Evolutionary conservation across 129 eudicot genomes (phyloP), one percentile per base, ranked within the genome.

Genomic region (Rutidosis leptorrhynchoides): DNA sequence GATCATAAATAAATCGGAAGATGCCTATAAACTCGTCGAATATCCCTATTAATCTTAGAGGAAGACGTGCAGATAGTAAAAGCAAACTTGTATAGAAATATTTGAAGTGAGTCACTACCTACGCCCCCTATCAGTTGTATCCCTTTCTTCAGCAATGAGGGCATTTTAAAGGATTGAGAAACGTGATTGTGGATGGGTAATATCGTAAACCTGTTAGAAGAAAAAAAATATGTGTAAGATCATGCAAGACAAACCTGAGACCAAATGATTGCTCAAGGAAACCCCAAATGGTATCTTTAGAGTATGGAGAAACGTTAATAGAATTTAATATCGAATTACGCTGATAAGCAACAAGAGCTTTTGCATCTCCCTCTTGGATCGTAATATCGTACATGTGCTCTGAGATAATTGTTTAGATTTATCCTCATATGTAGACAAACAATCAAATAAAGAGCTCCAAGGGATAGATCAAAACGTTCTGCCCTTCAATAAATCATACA

Each of bases 321-420:
- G 86, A 86, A 65, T 90, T 66, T 25, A 85, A 78, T 49, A 89
- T 93, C 15, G 95, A 72, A 78, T 81, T 79, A 24, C 95, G 90
- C 46, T 22, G 68, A 78, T 92, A 92, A 14, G 98, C 96, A 74
- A 88, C 95, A 49, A 92, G 88, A 42, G 94, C 94, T 83, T 85
- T 88, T 28, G 96, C 90, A 82, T 92, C 98, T 24, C 98, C 98
- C 62, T 92, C 98, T 80, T 87, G 96, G 78, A 88, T 79, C 71
- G 98, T 75, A 92, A 81, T 37, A 80, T 29, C 6, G 89, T 76
- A 29, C 95, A 85, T 29, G 96, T 68, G 49, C 57, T 83, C 68
- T 88, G 95, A 78, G 79, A 67, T 52, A 85, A 75, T 77, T 85
- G 89, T 68, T 83, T 92, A 67, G 88, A 92, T 75, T 85, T 92